These are phyloP conservation scores for Myxozyma vanderwaltii DNA, from an alignment of 805 yeast genomes.

Conservation along the genomic window DNA sequence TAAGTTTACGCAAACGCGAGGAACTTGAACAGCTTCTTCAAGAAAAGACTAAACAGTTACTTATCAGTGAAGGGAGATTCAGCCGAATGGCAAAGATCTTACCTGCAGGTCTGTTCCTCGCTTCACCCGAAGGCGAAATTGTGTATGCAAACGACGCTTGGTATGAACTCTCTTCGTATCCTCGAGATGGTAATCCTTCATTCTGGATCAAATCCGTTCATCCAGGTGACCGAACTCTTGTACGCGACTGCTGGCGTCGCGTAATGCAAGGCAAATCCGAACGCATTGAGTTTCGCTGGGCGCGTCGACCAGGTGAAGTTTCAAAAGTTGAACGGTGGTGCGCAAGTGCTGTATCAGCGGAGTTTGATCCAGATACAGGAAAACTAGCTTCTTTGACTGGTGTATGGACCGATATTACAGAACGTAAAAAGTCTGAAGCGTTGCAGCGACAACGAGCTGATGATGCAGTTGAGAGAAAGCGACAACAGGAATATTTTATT, in stretches of 20 bases:
- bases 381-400: constrained; percentile 24
- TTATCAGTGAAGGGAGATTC: constrained; percentile 32
- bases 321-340: constrained; percentile 32
- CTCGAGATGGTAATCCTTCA: constrained; percentile 27
- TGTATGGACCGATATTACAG: constrained; percentile 33
- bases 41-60: constrained; percentile 28
- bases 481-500: constrained; percentile 52
- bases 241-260: constrained; percentile 32
- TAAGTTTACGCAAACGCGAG: constrained; percentile 10
- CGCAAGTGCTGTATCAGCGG: constrained; percentile 31
- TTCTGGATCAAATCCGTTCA: constrained; percentile 35
- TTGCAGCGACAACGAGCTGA: constrained; percentile 33
- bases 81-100: constrained; percentile 31
- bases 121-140: constrained; percentile 31
- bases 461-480: constrained; percentile 32
- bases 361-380: constrained; percentile 28
- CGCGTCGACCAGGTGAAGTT: constrained; percentile 18
- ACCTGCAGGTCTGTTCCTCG: constrained; percentile 34
- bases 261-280: constrained; percentile 30
- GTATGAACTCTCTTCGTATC: constrained; percentile 26
- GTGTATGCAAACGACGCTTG: constrained; percentile 34
- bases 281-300: constrained; percentile 32
- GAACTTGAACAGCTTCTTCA: constrained; percentile 26
- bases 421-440: constrained; percentile 32
- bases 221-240: constrained; percentile 30